Base-by-base conservation (phyloP, 306 rosid genomes). In the Fagus crenata region DNA sequence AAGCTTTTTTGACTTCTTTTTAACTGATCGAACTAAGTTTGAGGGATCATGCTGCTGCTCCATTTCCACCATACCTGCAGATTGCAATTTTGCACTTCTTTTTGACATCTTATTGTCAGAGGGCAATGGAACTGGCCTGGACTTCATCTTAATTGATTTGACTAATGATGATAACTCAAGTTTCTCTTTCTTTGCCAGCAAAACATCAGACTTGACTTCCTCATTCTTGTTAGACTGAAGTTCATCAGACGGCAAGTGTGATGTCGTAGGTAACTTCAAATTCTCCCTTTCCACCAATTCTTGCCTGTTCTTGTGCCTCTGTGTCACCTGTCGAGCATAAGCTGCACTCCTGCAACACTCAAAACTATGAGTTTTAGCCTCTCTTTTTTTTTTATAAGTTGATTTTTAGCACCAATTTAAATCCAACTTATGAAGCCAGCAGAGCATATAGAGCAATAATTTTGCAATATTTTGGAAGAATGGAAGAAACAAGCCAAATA, bases 111-210 rank as follows among this genome's bases (percentile, higher is more conserved):
- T 82, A 55, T 59, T 46, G 61, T 76, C 67, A 12, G 90, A 77
- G 78, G 83, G 77, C 37, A 80, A 73, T 72, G 86, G 82, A 75
- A 75, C 49, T 80, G 84, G 91, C 81, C 82, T 84, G 35, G 93
- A 78, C 82, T 90, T 91, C 97, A 88, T 88, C 91, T 90, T 88
- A 18, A 93, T 74, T 2, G 96, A 91, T 80, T 81, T 91, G 72
- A 91, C 82, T 75, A 88, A 61, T 2, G 89, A 74, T 2, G 93
- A 87, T 51, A 91, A 78, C 69, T 89, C 97, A 33, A 67, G 67
- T 81, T 82, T 84, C 73, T 85, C 86, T 42, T 81, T 88, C 81
- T 82, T 85, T 35, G 86, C 71, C 32, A 73, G 69, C 60, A 56
- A 74, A 73, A 7, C 74, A 59, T 74, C 82, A 3, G 79, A 75